Conservation (phyloP, 2,329 filamentous ascomycete species). For the Pestalotiopsis sp. region DNA sequence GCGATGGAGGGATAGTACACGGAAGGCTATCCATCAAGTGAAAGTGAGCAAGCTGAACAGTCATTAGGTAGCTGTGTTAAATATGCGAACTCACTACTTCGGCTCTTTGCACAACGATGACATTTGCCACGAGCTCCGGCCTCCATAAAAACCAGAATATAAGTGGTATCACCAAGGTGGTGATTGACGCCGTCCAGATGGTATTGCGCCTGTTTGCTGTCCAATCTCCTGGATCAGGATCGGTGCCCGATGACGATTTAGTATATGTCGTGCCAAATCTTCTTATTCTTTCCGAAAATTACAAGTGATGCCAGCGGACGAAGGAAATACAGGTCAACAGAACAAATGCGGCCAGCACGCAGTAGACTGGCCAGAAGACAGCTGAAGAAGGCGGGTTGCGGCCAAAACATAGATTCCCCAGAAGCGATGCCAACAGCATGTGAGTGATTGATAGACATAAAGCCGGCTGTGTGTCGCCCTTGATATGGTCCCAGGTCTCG, state of each 20-base stretch:
- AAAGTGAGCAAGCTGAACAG: neutral
- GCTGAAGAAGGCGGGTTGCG: neutral
- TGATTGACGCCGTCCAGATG: neutral
- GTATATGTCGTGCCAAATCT: neutral
- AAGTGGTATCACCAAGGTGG: neutral
- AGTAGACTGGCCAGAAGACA: neutral
- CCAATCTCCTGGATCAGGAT: neutral
- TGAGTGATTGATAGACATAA: neutral
- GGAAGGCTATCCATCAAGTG: neutral
- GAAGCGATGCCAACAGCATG: neutral
- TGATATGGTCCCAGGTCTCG: neutral
- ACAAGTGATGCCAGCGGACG: neutral
- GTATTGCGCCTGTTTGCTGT: neutral
- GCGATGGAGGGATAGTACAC: neutral
- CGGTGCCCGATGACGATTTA: neutral
- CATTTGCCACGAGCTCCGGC: neutral
- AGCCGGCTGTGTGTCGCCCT: neutral
- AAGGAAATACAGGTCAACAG: neutral
- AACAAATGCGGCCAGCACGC: neutral
- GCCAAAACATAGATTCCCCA: neutral
- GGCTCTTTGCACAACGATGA: neutral
- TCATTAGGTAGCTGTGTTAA: neutral
- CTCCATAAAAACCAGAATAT: neutral
- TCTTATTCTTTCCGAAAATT: neutral
- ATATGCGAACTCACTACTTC: neutral